Base-by-base conservation (phyloP, 352 stramenopile genomes). In the Globisporangium recalcitrans region DNA sequence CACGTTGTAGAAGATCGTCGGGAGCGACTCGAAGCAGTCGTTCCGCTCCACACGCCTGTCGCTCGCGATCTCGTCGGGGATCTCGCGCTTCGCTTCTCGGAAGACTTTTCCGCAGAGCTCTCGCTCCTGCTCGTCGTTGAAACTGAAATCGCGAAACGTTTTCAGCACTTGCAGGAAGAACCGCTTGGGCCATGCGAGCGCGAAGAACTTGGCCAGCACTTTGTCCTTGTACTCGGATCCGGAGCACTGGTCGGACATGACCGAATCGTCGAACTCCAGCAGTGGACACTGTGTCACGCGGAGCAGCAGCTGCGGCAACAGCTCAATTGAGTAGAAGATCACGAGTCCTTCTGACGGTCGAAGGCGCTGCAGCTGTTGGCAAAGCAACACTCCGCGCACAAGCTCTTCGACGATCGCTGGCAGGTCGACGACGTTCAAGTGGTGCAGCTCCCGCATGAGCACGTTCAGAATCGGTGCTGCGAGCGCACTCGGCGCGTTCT, bases 151-250 rank as follows among this genome's bases (percentile, higher is more conserved):
- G 29, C 72, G 72, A 47, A 83, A 77, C 27, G 63, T 81, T 56
- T 81, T 81, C 14, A 83, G 48, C n/a, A 80, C 58, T 65, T 79
- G 74, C 27, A 83, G 38, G 58, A 83, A 83, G 51, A 83, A 79
- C 2, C 74, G 63, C 16, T 63, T 60, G n/a, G 74, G 74, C 74
- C 74, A 83, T 24, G 52, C 51, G 34, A 80, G 64, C 14, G 62
- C 59, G 27, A 71, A 53, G 19, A 83, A 57, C 40, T 79, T 78
- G n/a, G 36, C n/a, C 16, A 83, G 46, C 1, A 71, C 60, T 5
- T 61, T 59, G 27, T 72, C 56, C 2, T 65, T 68, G 56, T 74
- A 80, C 34, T 71, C 70, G 6, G 56, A 32, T 29, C 74, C 72
- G 2, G 70, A 77, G 21, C 70, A 60, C 26, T 69, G 62, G 6